Percentiles rank a stretch among this genome's conserved stretches.
These are phyloP conservation scores for Huiozyma sinensis DNA, from an alignment of 805 yeast species.

Conservation along the genomic window DNA sequence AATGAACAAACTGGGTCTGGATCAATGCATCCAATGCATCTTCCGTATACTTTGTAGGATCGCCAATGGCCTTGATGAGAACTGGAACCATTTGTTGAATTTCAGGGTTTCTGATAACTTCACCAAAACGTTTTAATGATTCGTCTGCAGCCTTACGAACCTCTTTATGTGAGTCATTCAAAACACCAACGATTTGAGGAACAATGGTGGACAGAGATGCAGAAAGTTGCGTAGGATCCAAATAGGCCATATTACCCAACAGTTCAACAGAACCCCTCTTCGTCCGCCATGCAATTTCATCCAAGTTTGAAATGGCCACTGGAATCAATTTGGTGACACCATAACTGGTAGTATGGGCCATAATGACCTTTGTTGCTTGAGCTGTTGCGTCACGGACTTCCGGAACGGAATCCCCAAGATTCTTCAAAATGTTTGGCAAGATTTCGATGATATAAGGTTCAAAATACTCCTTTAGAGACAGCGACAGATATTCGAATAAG, in stretches of 20 bases:
- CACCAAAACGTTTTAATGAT: slow-evolving; percentile 85
- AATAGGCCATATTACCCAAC: slow-evolving; percentile 94
- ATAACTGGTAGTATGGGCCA: slow-evolving; percentile 83
- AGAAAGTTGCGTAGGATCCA: slow-evolving; percentile 89
- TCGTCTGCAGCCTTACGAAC: slow-evolving; percentile 92
- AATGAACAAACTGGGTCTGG: slow-evolving; percentile 89
- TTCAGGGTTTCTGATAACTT: slow-evolving; percentile 94
- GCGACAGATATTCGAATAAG: slow-evolving; percentile 77
- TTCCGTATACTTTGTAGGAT: slow-evolving; percentile 86
- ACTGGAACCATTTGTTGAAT: slow-evolving; percentile 85
- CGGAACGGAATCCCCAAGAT: slow-evolving; percentile 72
- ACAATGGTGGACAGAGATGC: slow-evolving; percentile 81
- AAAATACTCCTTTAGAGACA: slow-evolving; percentile 60
- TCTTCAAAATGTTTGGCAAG: slow-evolving; percentile 67
- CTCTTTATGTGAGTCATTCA: slow-evolving; percentile 92
- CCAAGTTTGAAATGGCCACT: slow-evolving; percentile 72
- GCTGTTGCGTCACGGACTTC: slow-evolving; percentile 89
- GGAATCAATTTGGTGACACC: slow-evolving; percentile 92
- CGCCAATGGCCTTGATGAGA: slow-evolving; percentile 85
- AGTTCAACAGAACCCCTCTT: slow-evolving; percentile 95
- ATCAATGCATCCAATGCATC: slow-evolving; percentile 76
- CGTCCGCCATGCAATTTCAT: slow-evolving; percentile 89
- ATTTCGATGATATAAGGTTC: slow-evolving; percentile 93
- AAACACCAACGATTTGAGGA: slow-evolving; percentile 91
- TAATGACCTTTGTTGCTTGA: slow-evolving; percentile 73